These are phyloP conservation scores for Monotropa hypopitys DNA, from an alignment of 179 eudicot species.

Conservation along the genomic window DNA sequence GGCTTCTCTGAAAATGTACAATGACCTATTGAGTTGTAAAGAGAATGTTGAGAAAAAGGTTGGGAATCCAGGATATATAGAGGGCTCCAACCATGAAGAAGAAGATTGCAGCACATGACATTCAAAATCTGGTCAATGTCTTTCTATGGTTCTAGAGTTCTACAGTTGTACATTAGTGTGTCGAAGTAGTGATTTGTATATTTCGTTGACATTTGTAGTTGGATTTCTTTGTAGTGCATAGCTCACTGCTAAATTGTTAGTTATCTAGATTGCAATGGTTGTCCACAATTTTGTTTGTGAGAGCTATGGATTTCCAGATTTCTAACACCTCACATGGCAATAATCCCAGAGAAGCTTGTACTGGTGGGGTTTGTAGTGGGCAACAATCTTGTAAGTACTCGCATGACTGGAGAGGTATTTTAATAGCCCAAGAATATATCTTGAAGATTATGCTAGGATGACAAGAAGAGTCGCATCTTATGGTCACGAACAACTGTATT, in stretches of 20 bases:
- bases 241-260: conserved; percentile 1
- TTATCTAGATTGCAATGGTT: conserved; percentile 8
- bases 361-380: conserved; percentile 21
- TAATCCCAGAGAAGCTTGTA: neutral
- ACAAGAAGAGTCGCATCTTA: neutral
- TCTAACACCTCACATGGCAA: conserved; percentile 23
- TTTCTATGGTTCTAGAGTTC: conserved; percentile 19
- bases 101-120: conserved; percentile 27
- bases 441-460: neutral
- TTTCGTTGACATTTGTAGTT: conserved; percentile 11
- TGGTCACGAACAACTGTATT: no score
- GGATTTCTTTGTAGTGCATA: conserved; percentile 13
- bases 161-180: conserved; percentile 28
- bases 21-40: conserved; percentile 31
- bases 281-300: conserved; percentile 33
- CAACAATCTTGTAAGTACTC: conserved; percentile 14
- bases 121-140: conserved; percentile 13
- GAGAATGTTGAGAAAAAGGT: conserved; percentile 25
- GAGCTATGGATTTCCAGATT: conserved; percentile 4
- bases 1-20: conserved; percentile 54
- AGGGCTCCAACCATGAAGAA: conserved; percentile 27
- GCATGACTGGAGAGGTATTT: no score
- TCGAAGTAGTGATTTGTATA: conserved; percentile 53
- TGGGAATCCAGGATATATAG: conserved; percentile 26
- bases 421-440: neutral